These are phyloP conservation scores for Boehmeria nivea DNA, from an alignment of 306 rosid species.

Conservation along the genomic window DNA sequence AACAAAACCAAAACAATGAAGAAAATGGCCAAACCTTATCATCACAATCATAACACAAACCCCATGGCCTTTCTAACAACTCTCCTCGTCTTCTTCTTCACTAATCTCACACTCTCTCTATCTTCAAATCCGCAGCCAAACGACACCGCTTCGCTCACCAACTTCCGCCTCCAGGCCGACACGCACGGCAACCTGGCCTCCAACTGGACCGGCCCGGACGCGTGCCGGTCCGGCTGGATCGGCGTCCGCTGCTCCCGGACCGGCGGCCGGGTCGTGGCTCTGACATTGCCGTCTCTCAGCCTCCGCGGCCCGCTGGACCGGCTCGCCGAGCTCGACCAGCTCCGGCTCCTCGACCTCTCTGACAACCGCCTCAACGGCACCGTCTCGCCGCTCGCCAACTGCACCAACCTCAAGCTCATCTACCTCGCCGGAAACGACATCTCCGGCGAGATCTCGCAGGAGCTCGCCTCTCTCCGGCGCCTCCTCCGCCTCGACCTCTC, in stretches of 20 bases:
- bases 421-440: slow-evolving; percentile 83
- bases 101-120: slow-evolving; percentile 11
- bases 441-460: slow-evolving; percentile 64
- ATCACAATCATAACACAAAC: background rate
- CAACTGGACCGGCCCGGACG: slow-evolving; percentile 75
- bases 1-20: slow-evolving; percentile 20
- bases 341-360: slow-evolving; percentile 81
- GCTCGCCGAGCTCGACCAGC: slow-evolving; percentile 60
- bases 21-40: slow-evolving; percentile 14
- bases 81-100: slow-evolving; percentile 14
- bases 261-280: slow-evolving; percentile 40
- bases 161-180: slow-evolving; percentile 60
- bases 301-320: slow-evolving; percentile 71
- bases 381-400: slow-evolving; percentile 45
- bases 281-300: slow-evolving; percentile 67
- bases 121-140: slow-evolving; percentile 24
- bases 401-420: slow-evolving; percentile 67
- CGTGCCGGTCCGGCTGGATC: slow-evolving; percentile 64
- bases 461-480: slow-evolving; percentile 33
- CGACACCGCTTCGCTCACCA: slow-evolving; percentile 62
- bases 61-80: background rate
- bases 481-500: slow-evolving; percentile 86
- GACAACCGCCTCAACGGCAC: slow-evolving; percentile 73
- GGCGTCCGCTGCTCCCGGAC: slow-evolving; percentile 62
- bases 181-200: slow-evolving; percentile 60